Percentiles rank a stretch among this genome's conserved stretches.
phyloP scores from a whole-genome alignment of 73 alveolate species.

The Tetrahymena elliotti region DNA sequence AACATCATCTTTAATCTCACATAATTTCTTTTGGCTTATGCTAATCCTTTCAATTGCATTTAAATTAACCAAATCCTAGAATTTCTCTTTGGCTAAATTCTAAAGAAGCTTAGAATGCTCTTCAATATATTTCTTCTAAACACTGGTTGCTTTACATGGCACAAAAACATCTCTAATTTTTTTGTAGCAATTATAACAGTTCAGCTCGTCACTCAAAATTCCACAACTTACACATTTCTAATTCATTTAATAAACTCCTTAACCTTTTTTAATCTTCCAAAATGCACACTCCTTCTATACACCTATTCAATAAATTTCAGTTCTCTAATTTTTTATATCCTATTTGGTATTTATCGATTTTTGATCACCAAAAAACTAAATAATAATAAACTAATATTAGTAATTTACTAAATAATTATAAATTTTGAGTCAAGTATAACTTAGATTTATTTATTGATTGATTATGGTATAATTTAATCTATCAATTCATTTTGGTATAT shows the following conservation, averaged over 20 bases:
- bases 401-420: not conserved
- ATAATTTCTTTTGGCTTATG: not conserved
- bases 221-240: not conserved
- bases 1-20: not conserved
- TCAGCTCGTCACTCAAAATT: not conserved
- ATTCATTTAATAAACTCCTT: not conserved
- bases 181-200: not conserved
- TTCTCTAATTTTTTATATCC: too few relatives aligned
- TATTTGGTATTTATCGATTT: not conserved
- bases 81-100: not conserved
- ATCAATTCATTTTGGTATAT: too few relatives aligned
- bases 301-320: too few relatives aligned
- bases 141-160: not conserved
- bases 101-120: not conserved
- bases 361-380: not conserved
- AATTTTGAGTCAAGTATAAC: not conserved
- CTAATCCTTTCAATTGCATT: not conserved
- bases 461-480: too few relatives aligned
- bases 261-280: too few relatives aligned
- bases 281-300: not conserved
- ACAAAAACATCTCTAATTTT: not conserved
- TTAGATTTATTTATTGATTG: too few relatives aligned
- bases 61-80: not conserved
- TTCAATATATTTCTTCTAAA: not conserved
- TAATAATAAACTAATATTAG: not conserved